A percentile compares a stretch with the other conserved stretches of the same genome.
phyloP scores from a whole-genome alignment of 192 early-diverging fungal species.

The Jimgerdemannia flammicorona region DNA sequence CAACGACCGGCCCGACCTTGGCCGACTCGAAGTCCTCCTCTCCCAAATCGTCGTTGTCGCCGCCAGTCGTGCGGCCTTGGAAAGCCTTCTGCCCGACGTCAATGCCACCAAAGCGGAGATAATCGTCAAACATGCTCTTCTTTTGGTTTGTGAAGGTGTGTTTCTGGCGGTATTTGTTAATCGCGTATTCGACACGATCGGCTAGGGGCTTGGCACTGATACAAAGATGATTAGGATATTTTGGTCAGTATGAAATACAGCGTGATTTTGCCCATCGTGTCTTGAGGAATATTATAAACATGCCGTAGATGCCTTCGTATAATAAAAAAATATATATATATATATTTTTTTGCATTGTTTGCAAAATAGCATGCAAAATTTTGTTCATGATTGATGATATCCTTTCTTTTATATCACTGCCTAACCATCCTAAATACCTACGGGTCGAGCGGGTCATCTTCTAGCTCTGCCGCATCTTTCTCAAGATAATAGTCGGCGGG shows the following conservation, averaged over 20 bases:
- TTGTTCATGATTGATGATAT: not conserved
- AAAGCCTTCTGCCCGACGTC: constrained; percentile 45
- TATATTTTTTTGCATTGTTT: not conserved
- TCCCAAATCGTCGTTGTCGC: constrained; percentile 29
- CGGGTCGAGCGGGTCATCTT: constrained; percentile 39
- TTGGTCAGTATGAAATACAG: not conserved
- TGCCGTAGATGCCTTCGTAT: not conserved
- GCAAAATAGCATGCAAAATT: not conserved
- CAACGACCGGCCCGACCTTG: constrained; percentile 26
- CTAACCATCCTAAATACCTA: constrained; percentile 18
- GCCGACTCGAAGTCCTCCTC: constrained; percentile 42
- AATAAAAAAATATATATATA: not conserved
- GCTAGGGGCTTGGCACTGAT: constrained; percentile 35
- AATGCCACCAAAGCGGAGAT: constrained; percentile 52
- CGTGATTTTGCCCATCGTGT: not conserved
- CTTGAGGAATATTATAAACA: too few relatives aligned
- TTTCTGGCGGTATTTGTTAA: constrained; percentile 50
- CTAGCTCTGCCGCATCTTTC: constrained; percentile 18
- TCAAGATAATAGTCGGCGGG: constrained; percentile 27
- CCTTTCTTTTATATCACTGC: not conserved
- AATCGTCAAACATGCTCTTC: constrained; percentile 40
- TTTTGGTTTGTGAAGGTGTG: constrained; percentile 41
- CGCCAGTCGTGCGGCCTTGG: constrained; percentile 30
- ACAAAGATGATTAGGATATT: not conserved
- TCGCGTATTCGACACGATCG: constrained; percentile 46